Base-by-base conservation (phyloP, 768 basidiomycete genomes). In the Punctularia strigosozonata region DNA sequence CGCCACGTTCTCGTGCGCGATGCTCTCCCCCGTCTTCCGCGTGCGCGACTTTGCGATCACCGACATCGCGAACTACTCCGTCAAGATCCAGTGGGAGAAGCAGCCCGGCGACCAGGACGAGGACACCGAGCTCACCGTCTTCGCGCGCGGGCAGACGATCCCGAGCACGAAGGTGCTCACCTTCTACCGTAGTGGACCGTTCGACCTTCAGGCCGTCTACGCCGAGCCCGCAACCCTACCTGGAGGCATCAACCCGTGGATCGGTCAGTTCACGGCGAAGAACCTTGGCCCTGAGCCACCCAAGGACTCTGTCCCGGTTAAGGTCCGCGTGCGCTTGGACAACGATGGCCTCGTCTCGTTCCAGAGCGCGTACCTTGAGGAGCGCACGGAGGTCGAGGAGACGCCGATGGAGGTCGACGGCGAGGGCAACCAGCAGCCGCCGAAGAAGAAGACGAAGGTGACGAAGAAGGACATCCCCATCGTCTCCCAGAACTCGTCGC, bases 21-120 rank as follows among this genome's bases (percentile, higher is more conserved):
- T 89, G 69, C 81, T 95, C 47, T 95, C 91, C 23, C 95, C 95
- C 50, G 80, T 91, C 38, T 99, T 98, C 85, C 85, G 89, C 47
- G 94, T 98, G 24, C 84, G 91, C 47, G 92, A 98, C 45, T 99
- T 99, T 71, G 68, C 76, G 53, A 66, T 90, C 43, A 74, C 78
- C 56, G 95, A 99, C 59, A 77, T 87, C 62, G 72, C 80, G 40
- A 69, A 76, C 32, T 95, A 87, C 68, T 79, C 90, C 13, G 77
- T 98, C 74, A 91, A 83, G 60, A 79, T 94, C 41, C 73, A 76
- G 35, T 98, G 95, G 95, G 75, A 78, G 13, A 66, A 73, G 21
- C 66, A 75, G 37, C 71, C 77, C 37, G 63, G 73, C 6, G 89
- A 90, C 50, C 73, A 80, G 0, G 84, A 83, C 35, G 91, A 95